These are phyloP conservation scores for Aspergillus sergii DNA, from an alignment of 2,329 filamentous ascomycete species.

Conservation along the genomic window DNA sequence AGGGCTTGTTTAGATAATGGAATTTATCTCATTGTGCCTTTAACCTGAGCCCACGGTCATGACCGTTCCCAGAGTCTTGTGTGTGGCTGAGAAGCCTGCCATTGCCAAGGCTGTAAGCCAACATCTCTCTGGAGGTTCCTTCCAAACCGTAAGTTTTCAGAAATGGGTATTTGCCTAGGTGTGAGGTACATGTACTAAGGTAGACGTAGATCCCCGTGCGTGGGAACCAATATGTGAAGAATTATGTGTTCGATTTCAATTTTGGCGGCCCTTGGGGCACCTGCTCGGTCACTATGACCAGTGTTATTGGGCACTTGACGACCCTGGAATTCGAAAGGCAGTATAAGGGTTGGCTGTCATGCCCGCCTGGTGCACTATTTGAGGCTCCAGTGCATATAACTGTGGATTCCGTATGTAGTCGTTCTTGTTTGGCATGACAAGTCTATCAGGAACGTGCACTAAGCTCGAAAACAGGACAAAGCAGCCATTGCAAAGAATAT, in stretches of 20 bases:
- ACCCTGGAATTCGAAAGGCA: slow-evolving; percentile 73
- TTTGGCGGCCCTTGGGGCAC: slow-evolving; percentile 79
- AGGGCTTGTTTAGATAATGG: not conserved
- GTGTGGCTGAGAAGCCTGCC: slow-evolving; percentile 86
- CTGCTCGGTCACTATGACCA: slow-evolving; percentile 90
- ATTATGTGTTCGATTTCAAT: slow-evolving; percentile 88
- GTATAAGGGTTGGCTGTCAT: slow-evolving; percentile 79
- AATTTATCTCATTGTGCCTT: not conserved
- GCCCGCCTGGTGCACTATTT: slow-evolving; percentile 78
- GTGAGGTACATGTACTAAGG: slow-evolving; percentile 20
- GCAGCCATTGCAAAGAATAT: slow-evolving; percentile 84
- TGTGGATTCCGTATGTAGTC: slow-evolving; percentile 63
- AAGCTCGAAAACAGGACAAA: slow-evolving; percentile 65
- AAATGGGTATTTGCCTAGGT: not conserved
- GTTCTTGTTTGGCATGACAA: not conserved
- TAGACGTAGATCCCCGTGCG: slow-evolving; percentile 64
- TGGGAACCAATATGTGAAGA: slow-evolving; percentile 80
- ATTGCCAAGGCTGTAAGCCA: slow-evolving; percentile 92
- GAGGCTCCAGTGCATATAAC: slow-evolving; percentile 72
- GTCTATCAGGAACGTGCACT: slow-evolving; percentile 13
- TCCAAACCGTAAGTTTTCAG: slow-evolving; percentile 64
- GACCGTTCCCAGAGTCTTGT: slow-evolving; percentile 59
- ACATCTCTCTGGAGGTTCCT: slow-evolving; percentile 78
- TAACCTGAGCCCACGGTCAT: slow-evolving; percentile 10
- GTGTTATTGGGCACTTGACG: slow-evolving; percentile 85